Percentiles rank a stretch among this genome's conserved stretches.
phyloP scores from a whole-genome alignment of 192 early-diverging fungal genomes.

The Coemansia aciculifera region DNA sequence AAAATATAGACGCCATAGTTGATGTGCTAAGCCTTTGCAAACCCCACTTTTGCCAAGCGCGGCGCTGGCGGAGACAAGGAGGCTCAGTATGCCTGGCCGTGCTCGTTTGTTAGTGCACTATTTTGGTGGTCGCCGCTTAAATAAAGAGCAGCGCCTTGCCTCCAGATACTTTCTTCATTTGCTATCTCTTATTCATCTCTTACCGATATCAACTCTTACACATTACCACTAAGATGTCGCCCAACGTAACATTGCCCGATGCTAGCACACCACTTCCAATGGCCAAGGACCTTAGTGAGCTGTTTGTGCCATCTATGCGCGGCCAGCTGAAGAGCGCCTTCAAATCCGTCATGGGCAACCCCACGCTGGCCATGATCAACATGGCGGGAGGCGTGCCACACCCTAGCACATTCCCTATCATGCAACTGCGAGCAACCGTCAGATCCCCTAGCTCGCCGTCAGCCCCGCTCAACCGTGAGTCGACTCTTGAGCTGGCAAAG shows the following conservation, averaged over 20 bases:
- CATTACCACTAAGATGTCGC: slow-evolving; percentile 10
- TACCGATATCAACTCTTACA: neutral
- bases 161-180: neutral
- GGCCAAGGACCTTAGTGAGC: slow-evolving; percentile 38
- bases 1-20: neutral
- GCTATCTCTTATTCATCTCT: neutral
- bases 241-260: slow-evolving; percentile 7
- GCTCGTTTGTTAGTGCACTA: neutral
- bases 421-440: slow-evolving; percentile 57
- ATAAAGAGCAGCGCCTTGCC: neutral
- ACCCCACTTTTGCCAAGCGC: slow-evolving; percentile 6
- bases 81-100: neutral
- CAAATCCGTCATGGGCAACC: slow-evolving; percentile 52
- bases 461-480: neutral
- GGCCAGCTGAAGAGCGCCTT: slow-evolving; percentile 46
- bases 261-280: slow-evolving; percentile 12
- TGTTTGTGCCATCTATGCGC: slow-evolving; percentile 44
- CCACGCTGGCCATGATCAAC: slow-evolving; percentile 60
- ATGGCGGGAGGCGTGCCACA: slow-evolving; percentile 72
- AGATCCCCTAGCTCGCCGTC: slow-evolving; percentile 30
- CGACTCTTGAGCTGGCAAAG: slow-evolving; percentile 42
- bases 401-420: slow-evolving; percentile 64
- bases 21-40: slow-evolving; percentile 2
- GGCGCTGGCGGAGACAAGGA: neutral
- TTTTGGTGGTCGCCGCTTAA: neutral